Evolutionary conservation across 257 asterid genomes (phyloP), one percentile per base, ranked within the genome.

Genomic region (Solanum neorickii): DNA sequence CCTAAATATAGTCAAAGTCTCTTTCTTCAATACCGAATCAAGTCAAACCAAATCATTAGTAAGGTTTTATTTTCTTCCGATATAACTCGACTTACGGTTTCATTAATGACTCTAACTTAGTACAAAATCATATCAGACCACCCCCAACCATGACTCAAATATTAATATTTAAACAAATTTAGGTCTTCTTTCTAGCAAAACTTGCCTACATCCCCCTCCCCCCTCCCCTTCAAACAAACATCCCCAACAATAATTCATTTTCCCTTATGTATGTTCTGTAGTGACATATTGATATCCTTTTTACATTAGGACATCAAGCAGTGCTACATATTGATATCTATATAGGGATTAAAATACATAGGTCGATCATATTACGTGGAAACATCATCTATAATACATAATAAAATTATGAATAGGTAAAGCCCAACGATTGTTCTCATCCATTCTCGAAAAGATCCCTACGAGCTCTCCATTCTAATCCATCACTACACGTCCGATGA

Each of bases 261-360:
- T 4, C 35, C 35, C 1, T 33, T 4, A 33, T 33, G 35, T 33
- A 93, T 93, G 33, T 31, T 31, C 94, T 93, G 78, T 93, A 93
- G 82, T 89, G 91, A 87, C 52, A 75, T 44, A 44, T 44, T 44
- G 49, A 44, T 12, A 44, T 44, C 49, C 49, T 13, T 44, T 44
- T 44, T 3, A 3, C 5, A 12, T 44, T 56, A 18, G n/a, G 65
- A 56, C 14, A 7, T 18, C 3, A 3, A 18, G 20, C 18, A 56
- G 49, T 44, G 49, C 15, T 12, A 44, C 23, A 56, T 56, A 56
- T 7, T 18, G 15, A 56, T 56, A 56, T 56, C 21, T 49, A 14
- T 15, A 56, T 56, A 56, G 23, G 65, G 21, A 4, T 6, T 56
- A 56, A 18, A 56, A 56, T 5, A 56, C 65, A 18, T 10, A 56